phyloP scores from a whole-genome alignment of 2,329 filamentous ascomycete species.

The Talaromyces sp. region DNA sequence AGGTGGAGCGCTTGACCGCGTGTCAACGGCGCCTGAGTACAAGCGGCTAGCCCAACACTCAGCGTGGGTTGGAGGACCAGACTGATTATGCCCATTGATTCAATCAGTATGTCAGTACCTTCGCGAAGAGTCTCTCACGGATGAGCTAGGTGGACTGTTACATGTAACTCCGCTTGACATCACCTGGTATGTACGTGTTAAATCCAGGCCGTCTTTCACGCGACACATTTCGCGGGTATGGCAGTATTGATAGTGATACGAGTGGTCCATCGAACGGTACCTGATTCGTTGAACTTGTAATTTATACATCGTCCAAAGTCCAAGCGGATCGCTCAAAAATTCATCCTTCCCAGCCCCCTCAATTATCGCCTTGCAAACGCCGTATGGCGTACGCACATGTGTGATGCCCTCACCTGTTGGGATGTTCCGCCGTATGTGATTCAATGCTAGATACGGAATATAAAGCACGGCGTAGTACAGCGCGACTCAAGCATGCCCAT shows the following conservation, averaged over 20 bases:
- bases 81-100: not conserved
- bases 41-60: not conserved
- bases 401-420: not conserved
- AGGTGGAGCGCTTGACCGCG: not conserved
- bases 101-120: too few relatives aligned
- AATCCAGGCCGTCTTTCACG: not conserved
- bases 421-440: not conserved
- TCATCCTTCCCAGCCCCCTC: conserved; percentile 4
- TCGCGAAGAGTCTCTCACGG: too few relatives aligned
- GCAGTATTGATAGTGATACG: not conserved
- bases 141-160: not conserved
- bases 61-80: too few relatives aligned
- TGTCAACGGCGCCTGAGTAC: not conserved
- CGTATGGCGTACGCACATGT: not conserved
- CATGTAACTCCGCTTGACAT: conserved; percentile 2
- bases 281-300: not conserved
- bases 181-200: not conserved
- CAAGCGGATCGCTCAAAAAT: not conserved
- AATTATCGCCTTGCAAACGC: not conserved
- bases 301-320: not conserved
- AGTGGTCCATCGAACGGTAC: not conserved
- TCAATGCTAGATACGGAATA: not conserved
- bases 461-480: not conserved
- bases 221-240: not conserved
- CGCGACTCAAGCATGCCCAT: not conserved